phyloP scores from a whole-genome alignment of 2,329 filamentous ascomycete genomes.

The Acarospora socialis region DNA sequence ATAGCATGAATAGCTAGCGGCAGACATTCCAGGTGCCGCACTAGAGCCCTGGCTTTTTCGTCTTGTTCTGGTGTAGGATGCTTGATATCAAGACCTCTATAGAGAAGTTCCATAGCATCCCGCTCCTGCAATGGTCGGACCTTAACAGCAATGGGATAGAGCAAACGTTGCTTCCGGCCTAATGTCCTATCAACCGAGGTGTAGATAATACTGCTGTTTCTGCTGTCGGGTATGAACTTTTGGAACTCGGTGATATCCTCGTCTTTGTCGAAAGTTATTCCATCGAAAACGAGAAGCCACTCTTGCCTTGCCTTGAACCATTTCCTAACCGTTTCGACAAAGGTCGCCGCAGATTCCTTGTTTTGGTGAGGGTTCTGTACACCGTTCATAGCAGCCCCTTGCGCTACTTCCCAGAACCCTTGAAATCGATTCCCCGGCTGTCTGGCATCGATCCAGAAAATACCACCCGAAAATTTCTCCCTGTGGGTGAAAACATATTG shows the following conservation, averaged over 20 bases:
- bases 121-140: conserved; percentile 40
- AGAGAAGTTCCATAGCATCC: conserved; percentile 46
- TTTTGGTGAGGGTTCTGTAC: conserved; percentile 22
- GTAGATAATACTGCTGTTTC: conserved; percentile 51
- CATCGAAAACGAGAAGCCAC: conserved; percentile 56
- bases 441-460: conserved; percentile 57
- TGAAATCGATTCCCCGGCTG: conserved; percentile 43
- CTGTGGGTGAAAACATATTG: conserved; percentile 51
- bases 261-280: conserved; percentile 46
- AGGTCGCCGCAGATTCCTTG: too few relatives aligned
- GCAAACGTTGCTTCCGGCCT: conserved; percentile 40
- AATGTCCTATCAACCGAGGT: conserved; percentile 51
- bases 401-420: conserved; percentile 52
- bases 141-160: conserved; percentile 45
- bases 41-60: conserved; percentile 45
- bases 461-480: conserved; percentile 46
- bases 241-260: conserved; percentile 36
- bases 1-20: conserved; percentile 56
- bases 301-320: conserved; percentile 49
- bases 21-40: conserved; percentile 48
- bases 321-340: conserved; percentile 42
- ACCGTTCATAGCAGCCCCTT: conserved; percentile 28
- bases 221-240: conserved; percentile 50
- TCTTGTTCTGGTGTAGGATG: conserved; percentile 41
- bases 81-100: conserved; percentile 47